Evolutionary conservation across 1,139 yeast genomes (phyloP), one percentile per base, ranked within the genome.

Genomic region (Diutina neorugosa): DNA sequence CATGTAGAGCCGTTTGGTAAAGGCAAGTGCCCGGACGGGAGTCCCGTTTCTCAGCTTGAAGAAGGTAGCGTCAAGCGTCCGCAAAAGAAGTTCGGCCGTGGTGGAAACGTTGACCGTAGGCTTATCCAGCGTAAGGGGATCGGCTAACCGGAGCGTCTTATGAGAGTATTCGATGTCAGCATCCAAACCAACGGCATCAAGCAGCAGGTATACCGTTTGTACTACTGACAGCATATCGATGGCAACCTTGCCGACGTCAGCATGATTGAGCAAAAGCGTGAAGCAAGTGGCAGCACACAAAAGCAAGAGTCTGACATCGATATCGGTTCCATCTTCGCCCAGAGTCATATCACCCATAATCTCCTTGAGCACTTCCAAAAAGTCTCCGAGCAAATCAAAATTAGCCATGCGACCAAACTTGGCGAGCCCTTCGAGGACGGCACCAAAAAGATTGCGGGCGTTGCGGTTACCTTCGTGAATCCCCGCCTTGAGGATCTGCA

Each of bases 391-490:
- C 53, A 93, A 73, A 59, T 93, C 98, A 54, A 93, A 81, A 64
- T 93, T 93, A 42, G 95, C 91, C 82, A 91, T 84, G 63, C 85
- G 93, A 2, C 98, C 96, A 64, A 85, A 90, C 64, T 81, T 82
- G 1, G 97, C 87, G 55, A 93, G 70, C 6, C 98, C 98, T 71
- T 93, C 98, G 53, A 93, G 73, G 0, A 93, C 95, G 0, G 93
- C 77, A 8, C 95, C 96, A 75, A 89, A 82, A 54, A 93, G 72
- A 18, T 59, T 59, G 21, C 62, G 60, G n/a, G 80, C 78, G 51
- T 80, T 78, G 27, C 81, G 77, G 50, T 81, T 76, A 31, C 76
- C 77, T 2, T 71, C 62, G 27, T 49, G 44, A 12, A 23, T 12
- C 3, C 76, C 76, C 7, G 73, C 72, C 64, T 80, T 86, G 57